phyloP scores from a whole-genome alignment of 73 alveolate genomes.

The Stentor coeruleus region DNA sequence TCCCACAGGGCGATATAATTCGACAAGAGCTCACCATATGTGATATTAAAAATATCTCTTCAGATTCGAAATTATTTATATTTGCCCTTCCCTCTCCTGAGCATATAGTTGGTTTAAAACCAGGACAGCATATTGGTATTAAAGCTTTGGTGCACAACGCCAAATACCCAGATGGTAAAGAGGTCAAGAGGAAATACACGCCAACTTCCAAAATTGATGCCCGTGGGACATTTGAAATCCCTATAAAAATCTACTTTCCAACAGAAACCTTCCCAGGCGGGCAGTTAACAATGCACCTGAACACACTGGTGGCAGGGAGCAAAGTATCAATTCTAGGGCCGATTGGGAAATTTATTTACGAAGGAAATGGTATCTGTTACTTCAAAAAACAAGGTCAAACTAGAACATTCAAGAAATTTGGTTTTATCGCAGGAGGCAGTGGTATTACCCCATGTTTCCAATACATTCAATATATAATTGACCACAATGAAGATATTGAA shows the following conservation, averaged over 20 bases:
- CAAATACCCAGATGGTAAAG: conserved; percentile 50
- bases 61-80: conserved; percentile 49
- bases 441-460: conserved; percentile 83
- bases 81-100: conserved; percentile 63
- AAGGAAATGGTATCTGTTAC: conserved; percentile 53
- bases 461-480: conserved; percentile 39
- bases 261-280: conserved; percentile 78
- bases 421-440: conserved; percentile 84
- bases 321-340: conserved; percentile 68
- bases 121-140: conserved; percentile 67
- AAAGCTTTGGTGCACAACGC: conserved; percentile 42
- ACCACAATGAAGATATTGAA: conserved; percentile 41
- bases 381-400: conserved; percentile 35
- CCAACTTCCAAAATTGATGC: conserved; percentile 58
- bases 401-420: conserved; percentile 44
- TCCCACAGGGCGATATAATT: background rate
- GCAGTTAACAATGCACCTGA: conserved; percentile 61
- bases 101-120: conserved; percentile 61
- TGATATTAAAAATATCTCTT: background rate
- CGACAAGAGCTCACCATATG: background rate
- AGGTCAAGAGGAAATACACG: conserved; percentile 64
- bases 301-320: conserved; percentile 59
- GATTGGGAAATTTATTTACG: conserved; percentile 56
- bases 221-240: conserved; percentile 60
- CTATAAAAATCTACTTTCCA: conserved; percentile 66